Conservation (phyloP, 2,329 filamentous ascomycete species). For the Ceratocystis destructans region DNA sequence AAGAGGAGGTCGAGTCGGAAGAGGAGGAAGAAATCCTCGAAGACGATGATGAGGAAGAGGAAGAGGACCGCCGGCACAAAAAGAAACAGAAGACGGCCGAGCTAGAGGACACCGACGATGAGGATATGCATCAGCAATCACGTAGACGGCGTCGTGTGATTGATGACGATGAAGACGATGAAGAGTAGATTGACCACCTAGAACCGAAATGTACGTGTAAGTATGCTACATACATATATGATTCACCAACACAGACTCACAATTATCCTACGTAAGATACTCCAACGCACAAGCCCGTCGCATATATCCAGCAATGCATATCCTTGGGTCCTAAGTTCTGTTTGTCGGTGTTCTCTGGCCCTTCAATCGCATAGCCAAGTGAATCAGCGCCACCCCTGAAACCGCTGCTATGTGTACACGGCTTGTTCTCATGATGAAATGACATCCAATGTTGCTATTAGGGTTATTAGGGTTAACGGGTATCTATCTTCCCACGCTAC, state of each 20-base stretch:
- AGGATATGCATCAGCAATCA: conserved; percentile 40
- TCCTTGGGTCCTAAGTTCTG: too few species aligned
- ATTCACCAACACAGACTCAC: background rate
- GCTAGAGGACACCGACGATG: conserved; percentile 34
- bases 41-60: conserved; percentile 31
- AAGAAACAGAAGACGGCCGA: conserved; percentile 41
- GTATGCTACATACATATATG: background rate
- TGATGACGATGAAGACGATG: conserved; percentile 48
- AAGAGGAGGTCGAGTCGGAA: conserved; percentile 48
- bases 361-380: too few species aligned
- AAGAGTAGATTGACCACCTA: conserved; percentile 21
- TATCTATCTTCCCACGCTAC: background rate
- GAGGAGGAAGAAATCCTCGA: conserved; percentile 49
- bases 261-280: background rate
- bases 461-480: background rate
- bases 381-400: too few species aligned
- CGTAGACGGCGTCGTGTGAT: conserved; percentile 43
- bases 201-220: background rate
- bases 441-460: background rate
- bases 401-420: too few species aligned
- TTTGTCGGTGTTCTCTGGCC: too few species aligned
- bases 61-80: conserved; percentile 29
- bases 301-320: too few species aligned
- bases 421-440: too few species aligned
- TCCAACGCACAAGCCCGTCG: background rate